Evolutionary conservation across 108 stramenopile genomes (phyloP), one percentile per base, ranked within the genome.

Genomic region (Chaetoceros tenuissimus): DNA sequence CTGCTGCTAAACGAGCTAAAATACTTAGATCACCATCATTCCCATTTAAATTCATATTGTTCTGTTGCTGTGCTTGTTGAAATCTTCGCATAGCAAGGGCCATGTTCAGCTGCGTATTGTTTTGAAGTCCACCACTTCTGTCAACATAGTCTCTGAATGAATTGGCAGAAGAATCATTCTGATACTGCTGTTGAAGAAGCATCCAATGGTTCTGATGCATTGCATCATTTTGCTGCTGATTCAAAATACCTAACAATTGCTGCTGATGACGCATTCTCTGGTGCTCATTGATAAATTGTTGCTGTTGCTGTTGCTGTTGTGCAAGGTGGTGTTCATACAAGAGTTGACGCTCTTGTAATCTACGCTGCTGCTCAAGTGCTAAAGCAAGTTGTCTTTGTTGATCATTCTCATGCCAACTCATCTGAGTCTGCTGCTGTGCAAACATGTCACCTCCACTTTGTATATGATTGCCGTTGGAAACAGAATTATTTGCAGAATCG

Each of bases 251-350:
- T 28, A 60, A 28, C 21, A 60, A 58, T 20, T 51, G 58, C 18
- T 59, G 58, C 48, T 59, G 58, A 19, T 58, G 55, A 58, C 58
- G 62, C n/a, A n/a, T n/a, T n/a, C n/a, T n/a, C n/a, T n/a, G n/a
- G n/a, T n/a, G n/a, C n/a, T n/a, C n/a, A n/a, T n/a, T n/a, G n/a
- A n/a, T n/a, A 20, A 57, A 47, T 22, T 59, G 58, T 17, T 24
- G 49, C 22, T 66, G 64, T 31, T 52, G 59, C 25, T 54, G 51
- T 26, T 51, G 49, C 23, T 59, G 58, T 24, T 59, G 55, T 44
- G 60, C 59, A n/a, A 55, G 58, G 5, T 59, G 62, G 10, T 62
- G 66, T 8, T 30, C 28, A 13, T 55, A 29, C 53, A 51, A 31
- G 10, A 19, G 46, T 24, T 53, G 23, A 28, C 57, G 62, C 13